Conservation (phyloP, 768 basidiomycete genomes). For the Boletus sp. region DNA sequence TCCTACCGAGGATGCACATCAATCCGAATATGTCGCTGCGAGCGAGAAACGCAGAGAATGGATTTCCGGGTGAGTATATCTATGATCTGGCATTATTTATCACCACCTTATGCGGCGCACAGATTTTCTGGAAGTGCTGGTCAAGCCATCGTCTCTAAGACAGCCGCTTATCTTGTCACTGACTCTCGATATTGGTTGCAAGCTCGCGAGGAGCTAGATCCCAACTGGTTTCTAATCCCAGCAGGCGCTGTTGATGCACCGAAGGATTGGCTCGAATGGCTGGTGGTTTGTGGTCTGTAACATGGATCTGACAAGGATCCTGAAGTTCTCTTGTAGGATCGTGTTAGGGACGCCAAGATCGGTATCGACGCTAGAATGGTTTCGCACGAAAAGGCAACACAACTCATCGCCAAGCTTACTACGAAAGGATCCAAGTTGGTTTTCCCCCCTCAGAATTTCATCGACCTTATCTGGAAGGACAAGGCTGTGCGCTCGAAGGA, state of each 20-base stretch:
- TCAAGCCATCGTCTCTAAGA: conserved; percentile 64
- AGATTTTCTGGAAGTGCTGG: conserved; percentile 71
- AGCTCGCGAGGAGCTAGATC: conserved; percentile 65
- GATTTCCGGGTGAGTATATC: conserved; percentile 64
- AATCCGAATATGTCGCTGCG: conserved; percentile 76
- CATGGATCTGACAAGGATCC: neutral
- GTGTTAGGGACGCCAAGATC: conserved; percentile 47
- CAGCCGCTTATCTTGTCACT: conserved; percentile 68
- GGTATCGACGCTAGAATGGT: conserved; percentile 87
- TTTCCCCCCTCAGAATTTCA: conserved; percentile 79
- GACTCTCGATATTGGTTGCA: conserved; percentile 87
- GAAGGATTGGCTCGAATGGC: conserved; percentile 79
- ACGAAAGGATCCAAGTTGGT: conserved; percentile 61
- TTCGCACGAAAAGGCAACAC: conserved; percentile 65
- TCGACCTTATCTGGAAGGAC: conserved; percentile 80
- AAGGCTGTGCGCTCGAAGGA: conserved; percentile 69
- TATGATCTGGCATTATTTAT: conserved; percentile 28
- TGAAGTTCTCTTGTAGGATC: conserved; percentile 34
- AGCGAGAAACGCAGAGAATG: conserved; percentile 78
- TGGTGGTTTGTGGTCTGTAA: conserved; percentile 46
- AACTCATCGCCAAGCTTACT: conserved; percentile 55
- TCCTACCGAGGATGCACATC: conserved; percentile 80
- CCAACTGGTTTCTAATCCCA: conserved; percentile 68
- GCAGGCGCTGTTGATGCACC: conserved; percentile 54
- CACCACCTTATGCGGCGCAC: conserved; percentile 12